These are phyloP conservation scores for Globisporangium nagaii DNA, from an alignment of 352 stramenopile species.

Conservation along the genomic window DNA sequence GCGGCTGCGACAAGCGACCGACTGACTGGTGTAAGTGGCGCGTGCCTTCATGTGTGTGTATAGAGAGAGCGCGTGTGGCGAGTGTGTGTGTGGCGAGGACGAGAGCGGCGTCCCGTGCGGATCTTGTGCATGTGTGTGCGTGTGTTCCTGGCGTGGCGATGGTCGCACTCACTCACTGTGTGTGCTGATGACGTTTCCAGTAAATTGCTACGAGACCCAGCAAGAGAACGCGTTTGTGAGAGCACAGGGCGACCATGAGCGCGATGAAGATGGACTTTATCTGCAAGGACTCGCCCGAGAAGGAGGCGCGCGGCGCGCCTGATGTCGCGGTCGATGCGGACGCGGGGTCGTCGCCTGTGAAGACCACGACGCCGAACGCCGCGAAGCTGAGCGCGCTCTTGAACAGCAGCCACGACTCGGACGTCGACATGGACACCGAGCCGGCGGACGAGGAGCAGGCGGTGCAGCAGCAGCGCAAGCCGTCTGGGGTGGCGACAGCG, in stretches of 20 bases:
- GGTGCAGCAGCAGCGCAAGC: no score
- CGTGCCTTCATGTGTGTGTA: not conserved
- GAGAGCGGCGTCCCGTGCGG: no score
- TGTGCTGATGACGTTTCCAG: no score
- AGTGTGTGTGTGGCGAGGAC: not conserved
- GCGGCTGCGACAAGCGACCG: not conserved
- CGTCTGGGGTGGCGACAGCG: constrained; percentile 20
- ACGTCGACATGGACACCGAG: constrained; percentile 23
- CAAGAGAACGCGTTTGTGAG: not conserved
- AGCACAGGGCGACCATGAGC: constrained; percentile 29
- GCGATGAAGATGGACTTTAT: constrained; percentile 85
- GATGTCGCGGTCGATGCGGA: not conserved
- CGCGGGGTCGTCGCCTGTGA: not conserved
- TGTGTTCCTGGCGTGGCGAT: not conserved
- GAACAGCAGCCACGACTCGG: constrained; percentile 27
- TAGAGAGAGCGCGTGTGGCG: no score
- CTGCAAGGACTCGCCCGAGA: constrained; percentile 47
- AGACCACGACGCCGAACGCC: constrained; percentile 15
- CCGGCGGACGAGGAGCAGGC: constrained; percentile 5
- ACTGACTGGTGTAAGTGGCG: not conserved
- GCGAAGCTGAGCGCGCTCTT: constrained; percentile 34
- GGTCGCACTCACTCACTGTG: no score
- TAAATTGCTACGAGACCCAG: no score
- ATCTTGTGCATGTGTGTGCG: not conserved
- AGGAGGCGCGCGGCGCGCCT: not conserved